These are phyloP conservation scores for Phytophthora uliginosa DNA, from an alignment of 352 stramenopile genomes.

Conservation along the genomic window DNA sequence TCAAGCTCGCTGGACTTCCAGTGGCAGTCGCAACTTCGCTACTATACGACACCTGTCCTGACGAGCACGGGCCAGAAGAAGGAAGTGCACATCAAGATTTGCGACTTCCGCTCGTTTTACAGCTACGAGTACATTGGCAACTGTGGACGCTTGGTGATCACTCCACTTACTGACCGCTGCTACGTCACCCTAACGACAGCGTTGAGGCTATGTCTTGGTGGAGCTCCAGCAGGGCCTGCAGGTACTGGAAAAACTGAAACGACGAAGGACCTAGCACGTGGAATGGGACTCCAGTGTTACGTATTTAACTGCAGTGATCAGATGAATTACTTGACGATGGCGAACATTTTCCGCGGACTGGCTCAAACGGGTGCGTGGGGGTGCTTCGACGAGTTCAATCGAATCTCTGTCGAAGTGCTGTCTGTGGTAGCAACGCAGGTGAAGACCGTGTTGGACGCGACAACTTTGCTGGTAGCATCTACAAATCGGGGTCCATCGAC, in stretches of 20 bases:
- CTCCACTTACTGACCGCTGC: conserved; percentile 85
- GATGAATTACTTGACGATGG: conserved; percentile 98
- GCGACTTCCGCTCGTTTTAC: conserved; percentile 93
- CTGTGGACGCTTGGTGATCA: conserved; percentile 89
- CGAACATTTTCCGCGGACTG: conserved; percentile 96
- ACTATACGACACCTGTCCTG: conserved; percentile 84
- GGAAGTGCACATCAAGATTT: conserved; percentile 92
- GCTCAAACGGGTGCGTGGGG: conserved; percentile 96
- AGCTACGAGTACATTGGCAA: conserved; percentile 98
- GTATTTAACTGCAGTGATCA: conserved; percentile 93
- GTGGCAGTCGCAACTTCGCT: conserved; percentile 97
- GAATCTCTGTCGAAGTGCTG: conserved; percentile 97
- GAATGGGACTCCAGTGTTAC: conserved; percentile 85
- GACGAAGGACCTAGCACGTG: conserved; percentile 83
- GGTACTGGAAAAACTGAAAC: conserved; percentile 92
- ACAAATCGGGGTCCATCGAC: conserved; percentile 23
- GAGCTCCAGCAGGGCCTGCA: conserved; percentile 79
- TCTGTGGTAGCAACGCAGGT: conserved; percentile 97
- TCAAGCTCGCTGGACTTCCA: conserved; percentile 93
- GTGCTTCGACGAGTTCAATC: conserved; percentile 98
- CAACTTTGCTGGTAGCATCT: conserved; percentile 30
- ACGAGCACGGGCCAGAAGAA: conserved; percentile 48
- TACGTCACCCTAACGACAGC: conserved; percentile 90
- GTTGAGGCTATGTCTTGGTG: conserved; percentile 80
- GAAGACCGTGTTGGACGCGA: conserved; percentile 97